Conservation (phyloP, 129 eudicot genomes). For the Flaveria brownii region DNA sequence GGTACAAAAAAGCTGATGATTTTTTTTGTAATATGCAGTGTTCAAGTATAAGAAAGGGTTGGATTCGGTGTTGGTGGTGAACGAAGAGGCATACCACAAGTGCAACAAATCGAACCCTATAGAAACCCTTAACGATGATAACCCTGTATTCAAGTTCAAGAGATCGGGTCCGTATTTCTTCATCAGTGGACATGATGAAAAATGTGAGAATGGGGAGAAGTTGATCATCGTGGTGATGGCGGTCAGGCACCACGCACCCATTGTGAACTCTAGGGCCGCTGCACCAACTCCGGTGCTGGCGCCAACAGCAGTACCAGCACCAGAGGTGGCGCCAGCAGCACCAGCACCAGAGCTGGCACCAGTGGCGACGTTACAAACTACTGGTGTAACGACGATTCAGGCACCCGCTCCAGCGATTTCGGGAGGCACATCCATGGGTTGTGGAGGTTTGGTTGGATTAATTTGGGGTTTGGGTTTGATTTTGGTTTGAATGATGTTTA, state of each 20-base stretch:
- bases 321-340: constrained; percentile 14
- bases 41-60: constrained; percentile 60
- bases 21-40: constrained; percentile 33
- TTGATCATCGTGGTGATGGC: constrained; percentile 48
- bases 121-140: constrained; percentile 35
- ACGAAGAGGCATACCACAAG: constrained; percentile 43
- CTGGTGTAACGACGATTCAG: not conserved
- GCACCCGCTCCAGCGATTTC: constrained; percentile 31
- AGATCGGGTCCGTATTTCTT: constrained; percentile 64
- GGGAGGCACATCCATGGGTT: constrained; percentile 19
- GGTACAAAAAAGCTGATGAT: not conserved
- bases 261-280: not conserved
- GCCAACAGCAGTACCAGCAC: constrained; percentile 22
- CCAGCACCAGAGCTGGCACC: constrained; percentile 22
- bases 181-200: constrained; percentile 57
- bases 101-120: constrained; percentile 57
- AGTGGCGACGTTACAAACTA: not conserved
- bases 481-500: constrained; percentile 5
- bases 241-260: constrained; percentile 10
- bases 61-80: constrained; percentile 65
- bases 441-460: constrained; percentile 22
- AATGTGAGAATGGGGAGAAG: constrained; percentile 62
- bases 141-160: constrained; percentile 40
- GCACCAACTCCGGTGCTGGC: constrained; percentile 18
- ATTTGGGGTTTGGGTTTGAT: constrained; percentile 25